Percentiles rank a stretch among this genome's conserved stretches.
phyloP scores from a whole-genome alignment of 495 filamentous ascomycete species.

The Xylaria sp. region DNA sequence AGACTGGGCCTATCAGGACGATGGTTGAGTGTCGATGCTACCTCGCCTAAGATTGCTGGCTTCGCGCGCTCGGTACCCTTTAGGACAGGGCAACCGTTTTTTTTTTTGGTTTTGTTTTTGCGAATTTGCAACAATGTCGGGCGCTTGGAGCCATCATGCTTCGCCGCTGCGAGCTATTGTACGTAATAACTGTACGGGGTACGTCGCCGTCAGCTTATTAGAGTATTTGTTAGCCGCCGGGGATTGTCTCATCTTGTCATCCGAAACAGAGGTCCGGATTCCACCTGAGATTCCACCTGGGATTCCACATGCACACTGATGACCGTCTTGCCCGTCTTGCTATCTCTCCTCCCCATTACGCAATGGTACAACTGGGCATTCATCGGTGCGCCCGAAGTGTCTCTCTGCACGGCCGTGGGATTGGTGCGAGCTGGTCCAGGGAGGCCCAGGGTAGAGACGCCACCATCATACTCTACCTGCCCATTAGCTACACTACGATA shows the following conservation, averaged over 20 bases:
- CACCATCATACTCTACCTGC: constrained; percentile 5
- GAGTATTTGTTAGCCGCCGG: constrained; percentile 37
- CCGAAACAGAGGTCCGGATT: constrained; percentile 35
- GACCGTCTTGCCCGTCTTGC: neutral
- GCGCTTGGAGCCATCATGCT: neutral
- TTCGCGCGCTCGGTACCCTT: neutral
- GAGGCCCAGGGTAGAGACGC: neutral
- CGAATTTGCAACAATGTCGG: neutral
- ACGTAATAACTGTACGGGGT: constrained; percentile 6
- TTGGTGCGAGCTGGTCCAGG: neutral
- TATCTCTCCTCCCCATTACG: neutral
- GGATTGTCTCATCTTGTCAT: constrained; percentile 34
- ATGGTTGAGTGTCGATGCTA: neutral
- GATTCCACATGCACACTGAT: constrained; percentile 10
- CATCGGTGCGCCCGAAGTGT: constrained; percentile 12
- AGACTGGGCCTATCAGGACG: constrained; percentile 12
- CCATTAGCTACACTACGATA: constrained; percentile 14
- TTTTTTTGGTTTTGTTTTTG: too few relatives aligned
- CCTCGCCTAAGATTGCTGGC: neutral
- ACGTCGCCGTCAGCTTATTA: constrained; percentile 20
- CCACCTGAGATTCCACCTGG: too few relatives aligned
- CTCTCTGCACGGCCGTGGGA: neutral
- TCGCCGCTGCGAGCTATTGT: neutral
- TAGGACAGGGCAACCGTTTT: neutral
- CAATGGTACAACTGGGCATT: neutral